These are phyloP conservation scores for Paralagenidium karlingii DNA, from an alignment of 352 stramenopile genomes.

Conservation along the genomic window DNA sequence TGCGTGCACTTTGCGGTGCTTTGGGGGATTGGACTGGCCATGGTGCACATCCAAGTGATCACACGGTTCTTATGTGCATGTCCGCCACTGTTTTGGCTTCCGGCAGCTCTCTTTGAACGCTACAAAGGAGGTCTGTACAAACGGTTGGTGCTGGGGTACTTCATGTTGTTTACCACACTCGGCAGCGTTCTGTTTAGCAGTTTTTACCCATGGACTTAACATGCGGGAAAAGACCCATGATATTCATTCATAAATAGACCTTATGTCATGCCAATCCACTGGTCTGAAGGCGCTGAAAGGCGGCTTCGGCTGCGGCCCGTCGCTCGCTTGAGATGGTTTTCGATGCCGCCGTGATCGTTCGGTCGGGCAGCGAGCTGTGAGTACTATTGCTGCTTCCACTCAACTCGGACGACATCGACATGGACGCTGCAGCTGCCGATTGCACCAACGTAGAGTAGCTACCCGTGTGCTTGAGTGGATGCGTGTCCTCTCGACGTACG, in stretches of 20 bases:
- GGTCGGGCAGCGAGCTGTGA: background rate
- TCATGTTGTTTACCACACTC: constrained; percentile 54
- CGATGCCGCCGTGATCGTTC: background rate
- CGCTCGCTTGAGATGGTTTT: background rate
- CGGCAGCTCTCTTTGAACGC: constrained; percentile 16
- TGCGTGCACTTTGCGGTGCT: constrained; percentile 67
- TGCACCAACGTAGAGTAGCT: too few relatives aligned
- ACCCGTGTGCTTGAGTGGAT: too few relatives aligned
- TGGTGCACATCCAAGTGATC: constrained; percentile 80
- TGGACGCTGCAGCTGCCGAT: too few relatives aligned
- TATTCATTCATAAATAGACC: too few relatives aligned
- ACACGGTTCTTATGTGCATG: constrained; percentile 69
- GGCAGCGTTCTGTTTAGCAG: constrained; percentile 54
- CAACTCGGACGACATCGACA: too few relatives aligned
- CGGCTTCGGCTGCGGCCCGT: background rate
- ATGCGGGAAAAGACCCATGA: too few relatives aligned
- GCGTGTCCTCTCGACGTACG: too few relatives aligned
- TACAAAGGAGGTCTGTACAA: background rate
- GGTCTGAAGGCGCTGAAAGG: background rate
- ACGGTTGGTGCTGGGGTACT: constrained; percentile 33
- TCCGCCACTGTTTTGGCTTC: constrained; percentile 70
- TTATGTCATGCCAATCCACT: too few relatives aligned
- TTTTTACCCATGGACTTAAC: constrained; percentile 80
- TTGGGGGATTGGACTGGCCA: constrained; percentile 52
- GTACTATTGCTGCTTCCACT: too few relatives aligned